Conservation (phyloP, 768 basidiomycete species). For the Lactarius tabidus region DNA sequence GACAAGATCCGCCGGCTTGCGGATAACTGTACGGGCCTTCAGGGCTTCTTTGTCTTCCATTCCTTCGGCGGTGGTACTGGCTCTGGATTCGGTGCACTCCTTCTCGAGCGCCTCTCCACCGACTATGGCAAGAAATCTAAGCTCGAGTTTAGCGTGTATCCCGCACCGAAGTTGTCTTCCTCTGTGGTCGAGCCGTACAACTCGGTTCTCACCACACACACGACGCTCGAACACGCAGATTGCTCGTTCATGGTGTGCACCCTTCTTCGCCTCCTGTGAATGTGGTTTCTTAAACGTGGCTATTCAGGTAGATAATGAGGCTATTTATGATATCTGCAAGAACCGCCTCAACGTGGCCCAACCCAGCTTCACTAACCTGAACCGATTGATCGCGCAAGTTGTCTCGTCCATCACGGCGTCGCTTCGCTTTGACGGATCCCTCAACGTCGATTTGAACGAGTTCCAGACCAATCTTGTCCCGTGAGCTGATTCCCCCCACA, state of each 20-base stretch:
- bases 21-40: slow-evolving; percentile 94
- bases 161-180: slow-evolving; percentile 87
- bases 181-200: slow-evolving; percentile 99
- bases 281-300: background rate
- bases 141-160: slow-evolving; percentile 97
- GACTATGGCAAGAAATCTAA: slow-evolving; percentile 99
- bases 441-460: slow-evolving; percentile 97
- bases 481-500: slow-evolving; percentile 45
- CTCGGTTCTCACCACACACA: slow-evolving; percentile 94
- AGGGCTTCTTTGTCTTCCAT: slow-evolving; percentile 99
- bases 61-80: slow-evolving; percentile 99
- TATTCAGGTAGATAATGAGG: slow-evolving; percentile 91
- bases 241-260: slow-evolving; percentile 92
- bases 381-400: slow-evolving; percentile 96
- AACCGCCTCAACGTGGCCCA: slow-evolving; percentile 79
- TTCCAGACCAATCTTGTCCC: slow-evolving; percentile 99
- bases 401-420: slow-evolving; percentile 98
- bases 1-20: slow-evolving; percentile 93
- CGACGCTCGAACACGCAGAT: slow-evolving; percentile 97
- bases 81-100: slow-evolving; percentile 94
- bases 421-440: slow-evolving; percentile 92
- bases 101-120: slow-evolving; percentile 91
- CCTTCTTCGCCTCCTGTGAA: background rate
- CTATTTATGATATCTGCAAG: slow-evolving; percentile 99
- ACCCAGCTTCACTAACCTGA: slow-evolving; percentile 91